Evolutionary conservation across 495 filamentous ascomycete genomes (phyloP).

Genomic region (Stereocaulon alpinum): DNA sequence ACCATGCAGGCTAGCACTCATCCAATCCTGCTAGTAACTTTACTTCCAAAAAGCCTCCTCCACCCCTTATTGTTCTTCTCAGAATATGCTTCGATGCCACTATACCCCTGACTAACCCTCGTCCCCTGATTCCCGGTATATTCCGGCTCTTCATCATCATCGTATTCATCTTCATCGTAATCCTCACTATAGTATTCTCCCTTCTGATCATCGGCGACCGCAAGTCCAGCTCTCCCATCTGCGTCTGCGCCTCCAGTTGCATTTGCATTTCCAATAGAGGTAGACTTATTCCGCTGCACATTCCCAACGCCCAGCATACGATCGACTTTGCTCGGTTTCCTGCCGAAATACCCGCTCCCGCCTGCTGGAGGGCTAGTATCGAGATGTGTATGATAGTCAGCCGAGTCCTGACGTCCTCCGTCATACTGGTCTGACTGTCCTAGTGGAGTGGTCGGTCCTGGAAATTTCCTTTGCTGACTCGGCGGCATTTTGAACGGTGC

Average conservation of each 20-base stretch:
- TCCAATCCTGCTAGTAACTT: neutral
- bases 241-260: neutral
- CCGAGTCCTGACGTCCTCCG: slow-evolving; percentile 13
- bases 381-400: slow-evolving; percentile 16
- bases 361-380: slow-evolving; percentile 5
- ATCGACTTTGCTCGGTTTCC: slow-evolving; percentile 17
- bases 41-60: slow-evolving; percentile 12
- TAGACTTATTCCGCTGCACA: neutral
- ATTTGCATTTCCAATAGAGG: neutral
- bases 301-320: slow-evolving; percentile 16
- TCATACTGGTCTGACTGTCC: neutral
- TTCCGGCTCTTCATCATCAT: neutral
- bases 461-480: slow-evolving; percentile 5
- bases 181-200: neutral
- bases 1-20: neutral
- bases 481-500: slow-evolving; percentile 8
- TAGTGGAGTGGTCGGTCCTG: slow-evolving; percentile 3
- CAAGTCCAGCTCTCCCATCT: neutral
- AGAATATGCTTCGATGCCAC: slow-evolving; percentile 18
- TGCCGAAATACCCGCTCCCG: neutral
- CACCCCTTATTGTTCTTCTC: slow-evolving; percentile 17
- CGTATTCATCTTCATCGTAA: neutral
- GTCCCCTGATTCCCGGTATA: neutral
- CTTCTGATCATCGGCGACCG: neutral
- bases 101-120: slow-evolving; percentile 11